These are phyloP conservation scores for Artemisia argyi DNA, from an alignment of 129 eudicot species.

Conservation along the genomic window DNA sequence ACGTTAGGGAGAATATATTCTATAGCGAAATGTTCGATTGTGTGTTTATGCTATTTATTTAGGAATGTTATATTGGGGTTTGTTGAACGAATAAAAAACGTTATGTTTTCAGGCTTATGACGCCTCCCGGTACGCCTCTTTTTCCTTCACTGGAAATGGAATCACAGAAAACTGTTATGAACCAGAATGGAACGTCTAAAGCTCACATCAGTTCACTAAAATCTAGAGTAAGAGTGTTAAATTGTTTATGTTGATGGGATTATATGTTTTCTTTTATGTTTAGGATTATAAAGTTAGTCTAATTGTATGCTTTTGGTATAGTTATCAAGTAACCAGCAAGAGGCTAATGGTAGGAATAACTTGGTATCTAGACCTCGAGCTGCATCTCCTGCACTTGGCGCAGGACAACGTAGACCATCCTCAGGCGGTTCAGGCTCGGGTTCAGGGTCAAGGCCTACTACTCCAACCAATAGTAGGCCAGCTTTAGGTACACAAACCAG, in stretches of 20 bases:
- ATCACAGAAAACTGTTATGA: slow-evolving; percentile 54
- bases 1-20: slow-evolving; percentile 13
- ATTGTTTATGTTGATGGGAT: not conserved
- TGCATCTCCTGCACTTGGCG: slow-evolving; percentile 57
- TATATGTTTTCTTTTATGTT: not conserved
- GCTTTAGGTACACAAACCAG: slow-evolving; percentile 51
- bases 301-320: slow-evolving; percentile 32
- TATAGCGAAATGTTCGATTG: not conserved
- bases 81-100: not conserved
- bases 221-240: slow-evolving; percentile 69
- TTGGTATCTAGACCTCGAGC: slow-evolving; percentile 56
- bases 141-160: slow-evolving; percentile 88
- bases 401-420: slow-evolving; percentile 68
- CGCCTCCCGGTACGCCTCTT: slow-evolving; percentile 97
- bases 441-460: slow-evolving; percentile 67
- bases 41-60: not conserved
- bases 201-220: slow-evolving; percentile 60
- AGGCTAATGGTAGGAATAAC: slow-evolving; percentile 49
- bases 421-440: slow-evolving; percentile 63
- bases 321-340: slow-evolving; percentile 75
- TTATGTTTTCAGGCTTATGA: slow-evolving; percentile 76
- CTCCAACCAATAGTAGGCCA: slow-evolving; percentile 83
- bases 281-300: slow-evolving; percentile 12
- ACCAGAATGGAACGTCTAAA: slow-evolving; percentile 71
- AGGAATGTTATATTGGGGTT: not conserved